These are phyloP conservation scores for Lactarius vividus DNA, from an alignment of 768 basidiomycete genomes.

Conservation along the genomic window DNA sequence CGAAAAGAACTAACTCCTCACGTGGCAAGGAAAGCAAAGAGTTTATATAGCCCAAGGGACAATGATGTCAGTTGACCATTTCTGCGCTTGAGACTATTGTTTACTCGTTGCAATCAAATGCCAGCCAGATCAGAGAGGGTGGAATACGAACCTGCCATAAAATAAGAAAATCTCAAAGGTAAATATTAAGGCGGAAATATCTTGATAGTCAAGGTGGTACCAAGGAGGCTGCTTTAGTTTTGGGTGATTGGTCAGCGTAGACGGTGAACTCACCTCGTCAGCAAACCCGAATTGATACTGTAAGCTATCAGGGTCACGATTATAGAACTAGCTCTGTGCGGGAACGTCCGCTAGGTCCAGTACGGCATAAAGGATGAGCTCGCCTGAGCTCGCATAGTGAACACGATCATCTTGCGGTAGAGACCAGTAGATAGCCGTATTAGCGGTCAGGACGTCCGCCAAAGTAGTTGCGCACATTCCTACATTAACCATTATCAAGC, in stretches of 20 bases:
- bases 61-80: not conserved
- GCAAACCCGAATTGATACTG: not conserved
- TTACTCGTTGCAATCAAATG: not conserved
- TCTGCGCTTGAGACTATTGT: not conserved
- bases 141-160: not conserved
- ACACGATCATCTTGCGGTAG: too few relatives aligned
- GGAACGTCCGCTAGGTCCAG: not conserved
- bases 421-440: too few relatives aligned
- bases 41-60: not conserved
- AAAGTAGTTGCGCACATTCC: too few relatives aligned
- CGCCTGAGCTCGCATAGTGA: too few relatives aligned
- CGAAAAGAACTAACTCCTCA: not conserved
- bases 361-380: not conserved
- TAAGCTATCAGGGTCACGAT: not conserved
- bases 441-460: too few relatives aligned
- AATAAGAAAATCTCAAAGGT: not conserved
- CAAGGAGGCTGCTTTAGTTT: not conserved
- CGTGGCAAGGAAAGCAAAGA: not conserved
- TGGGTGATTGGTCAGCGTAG: not conserved
- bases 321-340: not conserved
- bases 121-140: not conserved
- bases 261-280: not conserved
- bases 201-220: not conserved
- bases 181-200: not conserved
- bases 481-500: too few relatives aligned